phyloP scores from a whole-genome alignment of 345 rosid species.

The Dipteronia dyeriana region DNA sequence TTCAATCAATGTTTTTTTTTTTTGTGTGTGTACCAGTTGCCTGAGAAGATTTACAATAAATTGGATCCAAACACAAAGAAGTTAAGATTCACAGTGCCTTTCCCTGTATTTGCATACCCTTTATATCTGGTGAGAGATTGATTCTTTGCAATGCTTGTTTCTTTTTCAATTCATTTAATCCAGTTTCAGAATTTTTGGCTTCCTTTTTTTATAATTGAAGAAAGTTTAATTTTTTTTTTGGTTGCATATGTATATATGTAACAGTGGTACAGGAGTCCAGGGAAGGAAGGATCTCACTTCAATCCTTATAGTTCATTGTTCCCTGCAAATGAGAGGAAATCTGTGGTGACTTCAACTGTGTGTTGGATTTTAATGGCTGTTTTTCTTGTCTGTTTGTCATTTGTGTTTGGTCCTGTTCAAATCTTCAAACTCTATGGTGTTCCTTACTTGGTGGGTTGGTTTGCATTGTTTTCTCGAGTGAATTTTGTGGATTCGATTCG shows the following conservation, averaged over 20 bases:
- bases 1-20: not conserved
- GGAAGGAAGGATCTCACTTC: conserved; percentile 92
- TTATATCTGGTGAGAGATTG: conserved; percentile 52
- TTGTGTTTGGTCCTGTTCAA: conserved; percentile 40
- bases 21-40: conserved; percentile 38
- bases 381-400: conserved; percentile 42
- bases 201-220: not conserved
- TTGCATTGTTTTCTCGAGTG: not conserved
- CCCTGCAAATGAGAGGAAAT: conserved; percentile 62
- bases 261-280: conserved; percentile 92
- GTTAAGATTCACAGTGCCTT: conserved; percentile 64
- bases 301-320: conserved; percentile 75
- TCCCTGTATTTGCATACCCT: conserved; percentile 72
- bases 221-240: not conserved
- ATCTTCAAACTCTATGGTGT: conserved; percentile 69
- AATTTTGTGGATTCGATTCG: not conserved
- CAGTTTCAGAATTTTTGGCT: not conserved
- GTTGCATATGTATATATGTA: not conserved
- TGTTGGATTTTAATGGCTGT: conserved; percentile 66
- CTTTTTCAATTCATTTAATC: not conserved
- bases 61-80: conserved; percentile 37
- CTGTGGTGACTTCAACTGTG: conserved; percentile 64
- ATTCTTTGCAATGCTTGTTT: not conserved
- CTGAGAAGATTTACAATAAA: conserved; percentile 55
- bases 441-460: conserved; percentile 61